Base-by-base conservation (phyloP, 2,329 filamentous ascomycete genomes). In the Aspergillus quadrilineatus region DNA sequence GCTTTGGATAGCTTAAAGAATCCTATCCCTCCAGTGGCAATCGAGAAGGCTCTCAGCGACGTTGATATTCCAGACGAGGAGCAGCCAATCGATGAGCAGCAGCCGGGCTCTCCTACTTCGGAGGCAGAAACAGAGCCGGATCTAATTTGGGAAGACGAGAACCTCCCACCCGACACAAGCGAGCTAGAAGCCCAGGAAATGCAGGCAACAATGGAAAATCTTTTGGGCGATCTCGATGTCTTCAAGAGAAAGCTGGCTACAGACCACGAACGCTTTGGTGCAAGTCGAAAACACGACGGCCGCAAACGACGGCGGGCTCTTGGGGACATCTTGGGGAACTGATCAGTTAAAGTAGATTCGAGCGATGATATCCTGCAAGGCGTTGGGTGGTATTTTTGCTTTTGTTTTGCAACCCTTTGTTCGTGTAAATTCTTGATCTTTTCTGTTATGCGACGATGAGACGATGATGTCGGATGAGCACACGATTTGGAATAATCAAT, bases 231-330 rank as follows among this genome's bases (percentile, higher is more conserved):
- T 65, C 70, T 96, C 53, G 84, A 83, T 30, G 72, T 93, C 69
- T 95, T 96, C 77, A 88, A 88, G 72, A 85, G 86, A 67, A 97
- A 96, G 77, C 85, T 97, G 60, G 86, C 85, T 6, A 91, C 94
- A 66, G 94, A 97, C 37, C 71, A 75, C 60, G 72, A 76, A 46
- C 69, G 74, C 55, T 77, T 76, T 55, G 69, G 69, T 12, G 66
- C 69, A 5, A 61, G 55, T 22, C 65, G 67, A 46, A 64, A 65
- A 28, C 58, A 51, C 0, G 60, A 58, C 12, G 56, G 62, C 44
- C 65, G 60, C 14, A 69, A 66, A 55, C 63, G 69, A 43, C 70
- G 72, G 37, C 69, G 70, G 28, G 69, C 64, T 4, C 61, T 75
- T 55, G 64, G 69, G 15, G 55, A 60, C 36, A 65, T 75, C 46